Conservation (phyloP, 139 green algal species). For the Penium margaritaceum region DNA sequence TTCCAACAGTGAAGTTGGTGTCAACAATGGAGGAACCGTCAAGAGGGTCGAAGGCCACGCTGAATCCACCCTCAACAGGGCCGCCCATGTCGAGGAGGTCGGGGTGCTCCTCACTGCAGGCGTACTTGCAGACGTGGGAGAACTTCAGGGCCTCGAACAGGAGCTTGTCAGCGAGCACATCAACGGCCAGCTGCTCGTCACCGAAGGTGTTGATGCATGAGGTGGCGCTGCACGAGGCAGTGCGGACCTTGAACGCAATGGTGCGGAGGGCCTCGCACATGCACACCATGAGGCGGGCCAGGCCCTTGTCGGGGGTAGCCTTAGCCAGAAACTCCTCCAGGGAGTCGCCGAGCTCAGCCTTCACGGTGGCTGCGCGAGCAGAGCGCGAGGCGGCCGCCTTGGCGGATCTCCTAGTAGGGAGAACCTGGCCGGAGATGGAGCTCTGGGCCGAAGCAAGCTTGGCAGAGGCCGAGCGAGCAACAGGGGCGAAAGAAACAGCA, state of each 20-base stretch:
- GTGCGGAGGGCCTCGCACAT: conserved; percentile 43
- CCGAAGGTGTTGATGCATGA: conserved; percentile 57
- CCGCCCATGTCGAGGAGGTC: conserved; percentile 50
- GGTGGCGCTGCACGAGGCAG: conserved; percentile 43
- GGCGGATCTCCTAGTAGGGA: background rate
- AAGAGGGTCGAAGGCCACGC: conserved; percentile 58
- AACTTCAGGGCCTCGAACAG: conserved; percentile 48
- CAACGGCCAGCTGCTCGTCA: conserved; percentile 58
- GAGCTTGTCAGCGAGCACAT: conserved; percentile 55
- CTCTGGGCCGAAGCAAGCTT: too few species aligned
- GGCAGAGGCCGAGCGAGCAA: too few species aligned
- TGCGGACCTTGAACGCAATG: conserved; percentile 50
- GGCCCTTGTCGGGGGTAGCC: conserved; percentile 36
- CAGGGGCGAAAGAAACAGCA: too few species aligned
- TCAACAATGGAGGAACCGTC: conserved; percentile 58
- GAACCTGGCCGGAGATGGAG: background rate
- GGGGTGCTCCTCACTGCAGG: conserved; percentile 48
- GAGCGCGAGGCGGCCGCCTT: background rate
- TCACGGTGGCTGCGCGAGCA: background rate
- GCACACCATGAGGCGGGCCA: conserved; percentile 43
- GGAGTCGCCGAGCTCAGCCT: conserved; percentile 5
- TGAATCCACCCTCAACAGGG: conserved; percentile 49
- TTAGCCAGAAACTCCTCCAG: conserved; percentile 43
- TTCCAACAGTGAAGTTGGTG: conserved; percentile 62
- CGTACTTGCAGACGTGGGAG: conserved; percentile 51